Evolutionary conservation across 805 yeast species (phyloP).

Genomic region (Kuraishia cidri): DNA sequence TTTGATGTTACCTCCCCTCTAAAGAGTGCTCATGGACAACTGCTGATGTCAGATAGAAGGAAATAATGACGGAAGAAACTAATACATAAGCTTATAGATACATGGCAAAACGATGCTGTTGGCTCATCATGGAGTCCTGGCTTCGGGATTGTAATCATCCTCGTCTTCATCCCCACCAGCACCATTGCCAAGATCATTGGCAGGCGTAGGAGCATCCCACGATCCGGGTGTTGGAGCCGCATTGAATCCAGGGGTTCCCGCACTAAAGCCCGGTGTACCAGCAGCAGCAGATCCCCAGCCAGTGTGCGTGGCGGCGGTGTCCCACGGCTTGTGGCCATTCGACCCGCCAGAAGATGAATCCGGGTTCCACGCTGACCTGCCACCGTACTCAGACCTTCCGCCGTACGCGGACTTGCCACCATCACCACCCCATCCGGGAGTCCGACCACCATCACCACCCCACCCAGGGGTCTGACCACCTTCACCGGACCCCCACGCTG

Average conservation of each 20-base stretch:
- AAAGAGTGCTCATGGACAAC: no score
- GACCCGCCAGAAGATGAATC: conserved; percentile 14
- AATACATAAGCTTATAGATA: no score
- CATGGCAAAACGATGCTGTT: no score
- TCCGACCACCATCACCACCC: conserved; percentile 22
- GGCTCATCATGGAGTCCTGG: conserved; percentile 2
- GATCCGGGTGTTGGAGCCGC: conserved; percentile 28
- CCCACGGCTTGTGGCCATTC: conserved; percentile 21
- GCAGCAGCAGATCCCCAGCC: conserved; percentile 34
- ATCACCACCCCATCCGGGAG: conserved; percentile 20
- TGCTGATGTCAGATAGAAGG: no score
- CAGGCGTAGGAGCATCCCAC: conserved; percentile 39
- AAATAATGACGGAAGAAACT: no score
- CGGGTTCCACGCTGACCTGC: conserved; percentile 33
- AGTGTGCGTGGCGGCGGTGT: conserved; percentile 19
- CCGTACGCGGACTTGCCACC: conserved; percentile 23
- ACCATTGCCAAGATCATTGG: conserved; percentile 9
- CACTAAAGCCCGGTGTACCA: no score
- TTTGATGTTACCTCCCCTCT: no score
- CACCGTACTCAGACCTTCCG: conserved; percentile 24
- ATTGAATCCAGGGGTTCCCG: conserved; percentile 19
- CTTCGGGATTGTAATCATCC: conserved; percentile 12
- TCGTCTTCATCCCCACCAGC: conserved; percentile 8
- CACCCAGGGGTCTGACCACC: conserved; percentile 19
- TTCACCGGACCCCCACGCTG: conserved; percentile 40